Evolutionary conservation across 1,284 basidiomycete species (phyloP), one percentile per base, ranked within the genome.

Genomic region (Heterobasidion occidentale): DNA sequence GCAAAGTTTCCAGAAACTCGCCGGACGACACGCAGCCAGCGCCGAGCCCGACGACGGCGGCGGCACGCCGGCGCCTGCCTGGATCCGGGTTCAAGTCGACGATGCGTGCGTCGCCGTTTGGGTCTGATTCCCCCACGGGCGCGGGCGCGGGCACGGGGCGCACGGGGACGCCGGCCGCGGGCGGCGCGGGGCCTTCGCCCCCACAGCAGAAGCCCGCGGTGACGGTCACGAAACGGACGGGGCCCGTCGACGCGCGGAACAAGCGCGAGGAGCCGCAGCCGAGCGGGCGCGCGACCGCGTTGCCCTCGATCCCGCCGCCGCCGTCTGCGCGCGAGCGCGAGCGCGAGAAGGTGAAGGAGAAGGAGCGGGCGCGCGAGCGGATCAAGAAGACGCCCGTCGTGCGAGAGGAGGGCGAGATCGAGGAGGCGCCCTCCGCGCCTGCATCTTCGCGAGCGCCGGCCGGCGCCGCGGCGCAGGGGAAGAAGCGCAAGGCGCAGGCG

Each of bases 291-390:
- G 63, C 64, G 15, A 61, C 56, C 27, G 61, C 65, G 5, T 58
- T 63, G 9, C 64, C 68, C 27, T 58, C 65, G 3, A 59, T 62
- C 2, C 62, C 68, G 0, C 62, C 67, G 2, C 61, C 64, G 0
- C 61, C 54, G 45, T 60, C 56, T 46, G 63, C 65, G 33, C 60
- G 64, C 52, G 68, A 64, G 57, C 65, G 9, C 52, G 62, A 58
- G 52, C 65, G 17, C 9, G 66, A 65, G 56, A 62, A 58, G 54
- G 56, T 50, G 20, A 61, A 59, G 34, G 63, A 70, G 55, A 63
- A 64, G 61, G 62, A 62, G 33, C 19, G n/a, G 15, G 27, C 6
- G 27, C 27, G 27, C 27, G 27, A 27, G 27, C 27, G 27, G 27
- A 27, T 15, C 17, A 42, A 17, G 36, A 9, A 42, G 46, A n/a